Base-by-base conservation (phyloP, 495 filamentous ascomycete species). In the Jackrogersella minutella region DNA sequence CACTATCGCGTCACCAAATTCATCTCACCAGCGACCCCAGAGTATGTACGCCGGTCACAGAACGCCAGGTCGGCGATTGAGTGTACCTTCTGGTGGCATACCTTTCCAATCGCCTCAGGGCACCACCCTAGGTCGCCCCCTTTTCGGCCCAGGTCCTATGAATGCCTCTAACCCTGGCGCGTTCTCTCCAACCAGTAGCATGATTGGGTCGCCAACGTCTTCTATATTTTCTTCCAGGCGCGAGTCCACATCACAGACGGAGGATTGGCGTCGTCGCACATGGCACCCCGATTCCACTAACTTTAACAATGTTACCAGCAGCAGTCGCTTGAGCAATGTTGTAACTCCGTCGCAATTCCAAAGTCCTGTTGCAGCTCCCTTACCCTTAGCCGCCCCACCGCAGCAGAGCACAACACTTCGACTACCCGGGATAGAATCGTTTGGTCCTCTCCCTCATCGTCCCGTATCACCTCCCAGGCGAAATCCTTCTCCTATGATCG, bases 381-480 rank as follows among this genome's bases (percentile, higher is more conserved):
- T 73, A 8, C 75, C 86, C 77, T 81, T 80, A 72, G 84, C 79
- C 34, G 77, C 41, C 83, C 66, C 19, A 53, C 7, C 36, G 71
- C 71, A 76, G 43, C 71, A 71, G 5, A 76, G 58, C 16, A 58
- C 75, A 5, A 70, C 80, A 0, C 76, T 89, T 16, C 87, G 91
- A 24, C 78, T 97, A 21, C 93, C 93, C 0, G 93, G 93, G 6
- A 97, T 97, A 65, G 92, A 95, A 71, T 94, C 91, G 33, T 96
- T 97, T 64, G 92, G 93, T 72, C 87, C 90, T 46, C 81, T 89
- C 5, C 86, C 86, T 5, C 78, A 82, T 28, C 84, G 85, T 36
- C 62, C 62, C 10, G 62, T 82, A 33, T 83, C 90, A 2, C 89
- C 92, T 4, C 84, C 88, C 2, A 81, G 84, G 7, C 86, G 87